Base-by-base conservation (phyloP, 75 land plant genomes). In the Sequoia sempervirens region DNA sequence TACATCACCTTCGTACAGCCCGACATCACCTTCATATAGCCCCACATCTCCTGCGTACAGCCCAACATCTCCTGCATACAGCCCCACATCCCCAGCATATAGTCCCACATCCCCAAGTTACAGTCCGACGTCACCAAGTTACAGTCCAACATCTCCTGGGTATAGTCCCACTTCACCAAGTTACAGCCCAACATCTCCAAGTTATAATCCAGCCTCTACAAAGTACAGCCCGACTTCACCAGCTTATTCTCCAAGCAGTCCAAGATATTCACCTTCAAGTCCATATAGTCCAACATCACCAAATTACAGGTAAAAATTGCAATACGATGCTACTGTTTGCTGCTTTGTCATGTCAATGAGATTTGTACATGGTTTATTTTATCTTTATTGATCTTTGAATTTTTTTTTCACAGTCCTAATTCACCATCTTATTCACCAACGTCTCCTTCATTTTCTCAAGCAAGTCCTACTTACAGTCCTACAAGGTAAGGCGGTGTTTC, bases 391-490 rank as follows among this genome's bases (percentile, higher is more conserved):
- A 13, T 28, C 12, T 86, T 64, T 7, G 9, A 28, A 82, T 8
- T 80, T 70, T 2, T 74, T 26, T 75, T n/a, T 80, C 88, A 88
- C 90, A 97, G 99, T 86, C 99, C 99, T n/a, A 93, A 97, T 46
- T 95, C 99, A 74, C 97, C 93, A 43, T 89, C 97, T 82, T 96
- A 95, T 88, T 96, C 96, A 28, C 99, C 99, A 47, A 94, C 99
- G 14, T 97, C 99, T 73, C 99, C 99, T 10, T 88, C 99, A n/a
- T 92, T 94, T 86, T 90, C 91, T 53, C 95, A 95, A 38, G 87
- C 95, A 20, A 94, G 96, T 82, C 96, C 96, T 78, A 87, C 92
- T 13, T 96, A 95, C 88, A 96, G 95, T 76, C 95, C 96, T 10
- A 94, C 90, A 88, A 94, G 96, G 96, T 93, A 89, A 85, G 20